These are phyloP conservation scores for Dendrobium catenatum DNA, from an alignment of 106 monocot genomes.

Conservation along the genomic window DNA sequence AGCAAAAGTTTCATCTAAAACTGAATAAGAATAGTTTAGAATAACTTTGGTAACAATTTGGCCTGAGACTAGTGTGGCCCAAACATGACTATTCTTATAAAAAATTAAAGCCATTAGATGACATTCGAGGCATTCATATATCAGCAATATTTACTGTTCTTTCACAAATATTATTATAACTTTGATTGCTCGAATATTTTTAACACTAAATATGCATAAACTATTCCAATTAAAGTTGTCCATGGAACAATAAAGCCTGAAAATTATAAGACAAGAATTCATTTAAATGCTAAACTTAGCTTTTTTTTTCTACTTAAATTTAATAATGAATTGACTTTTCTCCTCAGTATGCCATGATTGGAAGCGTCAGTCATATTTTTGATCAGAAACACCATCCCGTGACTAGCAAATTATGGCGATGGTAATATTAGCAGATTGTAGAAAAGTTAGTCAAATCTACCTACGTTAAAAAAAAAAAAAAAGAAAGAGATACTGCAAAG, in stretches of 20 bases:
- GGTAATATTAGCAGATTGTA: too few relatives aligned
- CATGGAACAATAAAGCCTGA: too few relatives aligned
- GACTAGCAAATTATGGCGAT: too few relatives aligned
- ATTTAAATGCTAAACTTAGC: not conserved
- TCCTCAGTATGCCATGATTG: not conserved
- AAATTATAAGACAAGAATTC: too few relatives aligned
- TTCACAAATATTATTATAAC: too few relatives aligned
- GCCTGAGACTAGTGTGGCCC: not conserved
- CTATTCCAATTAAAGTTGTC: too few relatives aligned
- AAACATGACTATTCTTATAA: too few relatives aligned
- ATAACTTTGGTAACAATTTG: not conserved
- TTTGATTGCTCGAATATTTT: too few relatives aligned
- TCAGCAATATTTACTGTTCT: too few relatives aligned
- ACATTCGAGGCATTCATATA: too few relatives aligned
- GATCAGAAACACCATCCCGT: not conserved
- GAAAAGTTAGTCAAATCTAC: not conserved
- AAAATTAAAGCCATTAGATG: too few relatives aligned
- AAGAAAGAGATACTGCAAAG: not conserved
- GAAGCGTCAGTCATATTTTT: not conserved
- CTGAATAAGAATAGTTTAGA: not conserved
- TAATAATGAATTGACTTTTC: not conserved
- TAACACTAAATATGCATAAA: not conserved
- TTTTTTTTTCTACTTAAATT: not conserved
- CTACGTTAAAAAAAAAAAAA: not conserved
- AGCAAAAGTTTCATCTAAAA: not conserved